phyloP scores from a whole-genome alignment of 108 stramenopile species.

The Discostella stelligeroides region DNA sequence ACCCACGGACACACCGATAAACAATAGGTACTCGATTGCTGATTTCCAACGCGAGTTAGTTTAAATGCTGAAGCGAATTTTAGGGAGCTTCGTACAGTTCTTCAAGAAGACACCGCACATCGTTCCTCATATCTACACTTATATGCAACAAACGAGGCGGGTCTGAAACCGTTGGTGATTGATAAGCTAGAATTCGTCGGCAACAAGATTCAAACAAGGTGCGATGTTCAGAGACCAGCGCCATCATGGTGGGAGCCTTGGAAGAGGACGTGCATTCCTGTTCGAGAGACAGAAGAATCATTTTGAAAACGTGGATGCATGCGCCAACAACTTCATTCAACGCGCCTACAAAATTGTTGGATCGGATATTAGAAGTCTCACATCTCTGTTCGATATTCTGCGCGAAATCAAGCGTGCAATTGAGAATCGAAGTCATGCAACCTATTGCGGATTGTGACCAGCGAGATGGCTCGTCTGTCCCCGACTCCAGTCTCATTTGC shows the following conservation, averaged over 20 bases:
- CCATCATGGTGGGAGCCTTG: conserved; percentile 1
- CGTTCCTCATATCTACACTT: conserved; percentile 34
- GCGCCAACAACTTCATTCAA: conserved; percentile 28
- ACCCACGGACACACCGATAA: too few species aligned
- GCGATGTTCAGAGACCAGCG: conserved; percentile 32
- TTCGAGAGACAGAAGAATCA: conserved; percentile 25
- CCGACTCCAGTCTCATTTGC: conserved; percentile 36
- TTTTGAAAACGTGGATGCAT: conserved; percentile 42
- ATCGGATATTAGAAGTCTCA: not conserved
- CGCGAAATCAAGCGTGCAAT: conserved; percentile 13
- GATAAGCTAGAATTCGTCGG: conserved; percentile 18
- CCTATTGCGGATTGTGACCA: conserved; percentile 47
- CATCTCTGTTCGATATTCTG: conserved; percentile 4
- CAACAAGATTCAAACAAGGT: conserved; percentile 35
- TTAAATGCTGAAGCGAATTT: too few species aligned
- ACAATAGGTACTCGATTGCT: not conserved
- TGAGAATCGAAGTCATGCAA: conserved; percentile 29
- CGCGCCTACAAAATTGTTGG: not conserved
- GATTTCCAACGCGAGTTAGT: too few species aligned
- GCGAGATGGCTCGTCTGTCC: conserved; percentile 13
- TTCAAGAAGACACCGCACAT: conserved; percentile 29
- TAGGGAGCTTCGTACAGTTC: conserved; percentile 7
- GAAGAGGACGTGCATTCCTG: conserved; percentile 3
- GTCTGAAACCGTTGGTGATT: not conserved
- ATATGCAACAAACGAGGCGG: conserved; percentile 16